phyloP scores from a whole-genome alignment of 176 grass and related monocot genomes.

The Carex scoparia region DNA sequence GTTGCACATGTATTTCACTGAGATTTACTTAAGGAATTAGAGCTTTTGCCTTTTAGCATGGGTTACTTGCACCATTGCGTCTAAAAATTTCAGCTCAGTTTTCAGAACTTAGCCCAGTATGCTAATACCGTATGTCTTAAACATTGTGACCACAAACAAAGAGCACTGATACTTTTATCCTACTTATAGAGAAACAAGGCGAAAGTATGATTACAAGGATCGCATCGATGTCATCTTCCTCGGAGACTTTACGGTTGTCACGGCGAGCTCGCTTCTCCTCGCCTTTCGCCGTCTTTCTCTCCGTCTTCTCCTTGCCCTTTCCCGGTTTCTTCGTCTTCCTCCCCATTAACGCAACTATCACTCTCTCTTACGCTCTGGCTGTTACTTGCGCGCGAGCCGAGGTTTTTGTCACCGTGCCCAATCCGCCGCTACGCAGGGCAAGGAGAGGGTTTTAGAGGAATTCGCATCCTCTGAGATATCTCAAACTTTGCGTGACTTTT shows the following conservation, averaged over 20 bases:
- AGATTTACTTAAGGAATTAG: not conserved
- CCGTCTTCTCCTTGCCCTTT: slow-evolving; percentile 96
- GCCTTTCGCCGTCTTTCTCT: slow-evolving; percentile 73
- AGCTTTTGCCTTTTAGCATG: not conserved
- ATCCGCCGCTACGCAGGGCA: not conserved
- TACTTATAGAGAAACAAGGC: not conserved
- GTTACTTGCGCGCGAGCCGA: not conserved
- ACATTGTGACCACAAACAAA: not conserved
- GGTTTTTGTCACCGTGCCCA: not conserved
- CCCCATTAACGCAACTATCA: slow-evolving; percentile 43
- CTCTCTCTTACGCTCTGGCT: not conserved
- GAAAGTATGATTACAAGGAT: slow-evolving; percentile 56
- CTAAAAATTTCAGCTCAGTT: not conserved
- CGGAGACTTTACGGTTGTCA: slow-evolving; percentile 57
- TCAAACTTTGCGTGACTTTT: no score
- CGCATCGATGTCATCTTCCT: slow-evolving; percentile 94
- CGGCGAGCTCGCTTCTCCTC: slow-evolving; percentile 87
- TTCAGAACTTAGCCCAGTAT: not conserved
- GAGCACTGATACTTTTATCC: not conserved
- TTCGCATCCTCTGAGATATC: no score
- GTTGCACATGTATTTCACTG: not conserved
- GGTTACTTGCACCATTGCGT: not conserved
- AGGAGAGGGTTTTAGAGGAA: not conserved
- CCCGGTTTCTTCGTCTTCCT: slow-evolving; percentile 93
- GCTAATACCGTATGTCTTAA: not conserved